Conservation (phyloP, 495 filamentous ascomycete species). For the Thermochaetoides thermophila region DNA sequence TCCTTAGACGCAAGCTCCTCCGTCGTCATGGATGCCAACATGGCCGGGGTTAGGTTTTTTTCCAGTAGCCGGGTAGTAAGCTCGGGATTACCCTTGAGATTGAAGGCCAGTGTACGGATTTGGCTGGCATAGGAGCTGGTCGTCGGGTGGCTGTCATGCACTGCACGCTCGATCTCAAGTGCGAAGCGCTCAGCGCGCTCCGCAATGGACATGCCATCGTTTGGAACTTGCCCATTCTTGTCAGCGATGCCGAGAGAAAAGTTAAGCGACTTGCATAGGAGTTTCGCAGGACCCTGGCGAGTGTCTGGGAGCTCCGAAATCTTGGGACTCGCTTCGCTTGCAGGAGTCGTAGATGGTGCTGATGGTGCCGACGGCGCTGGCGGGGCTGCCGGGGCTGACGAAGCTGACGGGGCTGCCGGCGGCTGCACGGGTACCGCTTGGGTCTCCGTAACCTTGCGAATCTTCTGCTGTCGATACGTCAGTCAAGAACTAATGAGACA, state of each 20-base stretch:
- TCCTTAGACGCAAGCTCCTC: conserved; percentile 89
- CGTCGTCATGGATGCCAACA: conserved; percentile 66
- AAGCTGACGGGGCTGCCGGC: no score
- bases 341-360: no score
- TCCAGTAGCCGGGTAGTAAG: conserved; percentile 62
- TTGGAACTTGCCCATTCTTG: conserved; percentile 26
- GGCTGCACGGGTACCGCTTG: conserved; percentile 20
- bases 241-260: conserved; percentile 25
- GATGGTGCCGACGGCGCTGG: no score
- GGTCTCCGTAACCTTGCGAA: conserved; percentile 36
- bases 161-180: conserved; percentile 56
- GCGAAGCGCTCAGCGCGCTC: conserved; percentile 30
- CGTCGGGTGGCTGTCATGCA: conserved; percentile 31
- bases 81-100: conserved; percentile 72
- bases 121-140: conserved; percentile 28
- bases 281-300: conserved; percentile 28
- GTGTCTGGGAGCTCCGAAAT: conserved; percentile 27
- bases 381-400: no score
- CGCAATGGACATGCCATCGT: conserved; percentile 23
- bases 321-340: conserved; percentile 18
- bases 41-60: conserved; percentile 50
- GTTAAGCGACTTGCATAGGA: conserved; percentile 28
- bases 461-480: conserved; percentile 23
- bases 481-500: not conserved
- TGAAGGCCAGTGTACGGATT: conserved; percentile 48